Conservation (phyloP, 2,329 filamentous ascomycete genomes). For the Lachnellula subtilissima region DNA sequence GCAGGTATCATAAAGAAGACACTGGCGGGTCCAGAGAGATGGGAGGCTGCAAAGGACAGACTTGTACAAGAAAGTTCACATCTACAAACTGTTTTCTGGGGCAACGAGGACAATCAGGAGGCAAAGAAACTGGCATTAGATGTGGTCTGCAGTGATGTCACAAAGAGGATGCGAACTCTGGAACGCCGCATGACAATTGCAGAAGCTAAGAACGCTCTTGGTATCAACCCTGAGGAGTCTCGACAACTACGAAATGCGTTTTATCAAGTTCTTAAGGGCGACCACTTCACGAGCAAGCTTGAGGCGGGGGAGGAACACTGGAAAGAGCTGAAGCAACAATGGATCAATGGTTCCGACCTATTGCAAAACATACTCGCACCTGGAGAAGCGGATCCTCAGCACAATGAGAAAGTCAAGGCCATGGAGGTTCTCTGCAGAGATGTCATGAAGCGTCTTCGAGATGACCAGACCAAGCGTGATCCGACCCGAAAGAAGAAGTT, state of each 20-base stretch:
- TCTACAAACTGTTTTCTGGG: conserved; percentile 57
- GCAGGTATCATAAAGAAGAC: conserved; percentile 71
- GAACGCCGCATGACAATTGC: conserved; percentile 65
- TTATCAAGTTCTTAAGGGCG: conserved; percentile 58
- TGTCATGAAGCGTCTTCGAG: conserved; percentile 70
- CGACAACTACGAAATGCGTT: conserved; percentile 63
- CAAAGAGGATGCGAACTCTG: conserved; percentile 67
- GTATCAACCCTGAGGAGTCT: conserved; percentile 63
- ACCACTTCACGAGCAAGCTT: conserved; percentile 68
- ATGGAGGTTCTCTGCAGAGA: conserved; percentile 69
- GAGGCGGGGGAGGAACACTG: conserved; percentile 68
- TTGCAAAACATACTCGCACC: conserved; percentile 51
- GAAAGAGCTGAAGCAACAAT: conserved; percentile 62
- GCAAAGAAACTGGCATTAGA: conserved; percentile 67
- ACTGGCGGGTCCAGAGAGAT: conserved; percentile 64
- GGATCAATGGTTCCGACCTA: conserved; percentile 55
- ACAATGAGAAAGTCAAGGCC: conserved; percentile 55
- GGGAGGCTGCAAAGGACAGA: conserved; percentile 65
- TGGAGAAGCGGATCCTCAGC: conserved; percentile 47
- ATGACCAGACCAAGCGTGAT: conserved; percentile 57
- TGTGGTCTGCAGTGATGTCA: conserved; percentile 75
- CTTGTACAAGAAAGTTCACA: conserved; percentile 61
- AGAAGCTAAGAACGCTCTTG: conserved; percentile 68
- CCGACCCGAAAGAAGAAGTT: conserved; percentile 40
- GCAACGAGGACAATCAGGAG: conserved; percentile 53